Conservation (phyloP, 371 early-diverging fungal species). For the Saksenaea vasiformis region DNA sequence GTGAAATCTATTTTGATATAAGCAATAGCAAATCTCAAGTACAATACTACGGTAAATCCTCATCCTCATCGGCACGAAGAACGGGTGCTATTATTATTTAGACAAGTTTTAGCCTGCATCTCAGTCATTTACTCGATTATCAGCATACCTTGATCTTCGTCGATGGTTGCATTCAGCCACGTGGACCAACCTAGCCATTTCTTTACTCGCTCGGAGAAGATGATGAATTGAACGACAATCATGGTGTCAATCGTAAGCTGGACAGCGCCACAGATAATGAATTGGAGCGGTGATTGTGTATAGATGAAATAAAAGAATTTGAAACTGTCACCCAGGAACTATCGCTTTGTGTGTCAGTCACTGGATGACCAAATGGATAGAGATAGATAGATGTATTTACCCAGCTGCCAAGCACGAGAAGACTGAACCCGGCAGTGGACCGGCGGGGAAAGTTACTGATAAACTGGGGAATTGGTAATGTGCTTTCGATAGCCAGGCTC, state of each 20-base stretch:
- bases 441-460: conserved; percentile 51
- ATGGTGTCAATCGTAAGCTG: conserved; percentile 63
- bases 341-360: not conserved
- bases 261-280: conserved; percentile 62
- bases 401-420: conserved; percentile 46
- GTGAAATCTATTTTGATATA: not conserved
- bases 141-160: not conserved
- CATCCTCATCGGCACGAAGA: not conserved
- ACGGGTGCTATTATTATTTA: not conserved
- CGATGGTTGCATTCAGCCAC: not conserved
- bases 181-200: conserved; percentile 24
- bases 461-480: conserved; percentile 65
- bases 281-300: conserved; percentile 62
- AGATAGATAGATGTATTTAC: conserved; percentile 20
- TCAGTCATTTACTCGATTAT: too few relatives aligned
- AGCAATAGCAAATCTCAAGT: not conserved
- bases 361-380: too few relatives aligned
- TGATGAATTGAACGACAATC: conserved; percentile 55
- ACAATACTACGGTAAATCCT: not conserved
- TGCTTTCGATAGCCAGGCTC: conserved; percentile 61
- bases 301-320: conserved; percentile 64
- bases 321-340: conserved; percentile 68
- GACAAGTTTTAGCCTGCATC: too few relatives aligned
- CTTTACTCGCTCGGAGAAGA: conserved; percentile 41
- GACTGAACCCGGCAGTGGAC: conserved; percentile 62